Evolutionary conservation across 2,329 filamentous ascomycete genomes (phyloP), one percentile per base, ranked within the genome.

Genomic region (Ophioceras dolichostomum): DNA sequence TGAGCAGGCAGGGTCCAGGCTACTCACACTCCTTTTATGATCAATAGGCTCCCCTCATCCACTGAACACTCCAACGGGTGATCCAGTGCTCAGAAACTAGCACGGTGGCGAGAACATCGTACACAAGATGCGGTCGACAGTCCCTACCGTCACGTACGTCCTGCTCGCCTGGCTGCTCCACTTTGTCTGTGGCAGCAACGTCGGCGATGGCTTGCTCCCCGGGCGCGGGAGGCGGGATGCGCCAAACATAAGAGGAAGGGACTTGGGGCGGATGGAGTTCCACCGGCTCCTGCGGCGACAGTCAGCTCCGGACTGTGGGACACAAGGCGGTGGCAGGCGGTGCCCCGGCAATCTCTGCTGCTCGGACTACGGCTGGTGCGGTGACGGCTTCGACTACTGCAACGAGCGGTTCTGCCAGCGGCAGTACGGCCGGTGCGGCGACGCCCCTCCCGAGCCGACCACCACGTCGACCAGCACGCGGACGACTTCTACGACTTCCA

Each of bases 331-430:
- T 27, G 36, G 35, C 26, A 35, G 38, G 19, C 36, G 38, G 36
- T 47, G 45, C 37, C 39, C 45, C 10, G 20, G 39, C n/a, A 40
- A 40, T 38, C 40, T 44, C 20, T 47, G 45, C 39, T 47, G 45
- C 37, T 45, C 43, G 20, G 43, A 47, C 33, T 47, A 43, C 38
- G 45, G 45, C 14, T 47, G 24, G 32, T 47, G 45, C 35, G 45
- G 45, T 33, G 43, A 42, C 12, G 33, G 37, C 8, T 32, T 17
- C 14, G 39, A 45, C 31, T 40, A 37, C 38, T 45, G 43, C 39
- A 32, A 36, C 8, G 27, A 38, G 21, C 41, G 37, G 4, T 38
- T 38, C 27, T 45, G 43, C 39, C 43, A 45, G 37, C n/a, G 39
- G 3, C 35, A 37, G 18, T 45, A 32, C 21, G 43, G 43, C 21